These are phyloP conservation scores for Porodaedalea pini DNA, from an alignment of 1,284 basidiomycete genomes.

Conservation along the genomic window DNA sequence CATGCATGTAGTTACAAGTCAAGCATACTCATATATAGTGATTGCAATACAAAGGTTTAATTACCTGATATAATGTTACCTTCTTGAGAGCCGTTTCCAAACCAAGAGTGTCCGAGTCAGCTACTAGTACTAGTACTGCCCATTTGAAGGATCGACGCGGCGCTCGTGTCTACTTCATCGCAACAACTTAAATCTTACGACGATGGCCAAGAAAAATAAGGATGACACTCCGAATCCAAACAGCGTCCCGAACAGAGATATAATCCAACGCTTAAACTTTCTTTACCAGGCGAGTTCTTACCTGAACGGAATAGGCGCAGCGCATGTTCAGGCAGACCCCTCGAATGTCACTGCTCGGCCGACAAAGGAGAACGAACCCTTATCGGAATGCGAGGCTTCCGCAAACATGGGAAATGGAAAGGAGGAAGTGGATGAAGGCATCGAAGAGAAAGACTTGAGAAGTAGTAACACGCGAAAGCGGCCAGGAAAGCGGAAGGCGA, in stretches of 20 bases:
- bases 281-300: constrained; percentile 77
- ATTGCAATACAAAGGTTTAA: too few species aligned
- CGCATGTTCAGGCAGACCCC: not conserved
- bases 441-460: constrained; percentile 9
- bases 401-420: not conserved
- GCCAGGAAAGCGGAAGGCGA: constrained; percentile 29
- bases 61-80: too few species aligned
- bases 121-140: too few species aligned
- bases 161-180: too few species aligned
- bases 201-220: constrained; percentile 31
- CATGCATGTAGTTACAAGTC: too few species aligned
- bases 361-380: not conserved
- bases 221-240: constrained; percentile 53
- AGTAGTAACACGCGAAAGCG: constrained; percentile 29
- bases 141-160: too few species aligned
- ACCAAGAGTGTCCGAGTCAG: too few species aligned
- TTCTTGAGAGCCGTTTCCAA: too few species aligned
- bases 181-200: not conserved
- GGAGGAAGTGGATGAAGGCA: constrained; percentile 10
- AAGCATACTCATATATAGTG: too few species aligned
- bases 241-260: constrained; percentile 62
- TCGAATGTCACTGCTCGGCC: not conserved
- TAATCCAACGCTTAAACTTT: constrained; percentile 78
- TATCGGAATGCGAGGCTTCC: not conserved
- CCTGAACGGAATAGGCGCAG: constrained; percentile 43